A percentile compares a stretch with the other conserved stretches of the same genome.
Conservation (phyloP, 2,329 filamentous ascomycete genomes). For the Fusarium musae region DNA sequence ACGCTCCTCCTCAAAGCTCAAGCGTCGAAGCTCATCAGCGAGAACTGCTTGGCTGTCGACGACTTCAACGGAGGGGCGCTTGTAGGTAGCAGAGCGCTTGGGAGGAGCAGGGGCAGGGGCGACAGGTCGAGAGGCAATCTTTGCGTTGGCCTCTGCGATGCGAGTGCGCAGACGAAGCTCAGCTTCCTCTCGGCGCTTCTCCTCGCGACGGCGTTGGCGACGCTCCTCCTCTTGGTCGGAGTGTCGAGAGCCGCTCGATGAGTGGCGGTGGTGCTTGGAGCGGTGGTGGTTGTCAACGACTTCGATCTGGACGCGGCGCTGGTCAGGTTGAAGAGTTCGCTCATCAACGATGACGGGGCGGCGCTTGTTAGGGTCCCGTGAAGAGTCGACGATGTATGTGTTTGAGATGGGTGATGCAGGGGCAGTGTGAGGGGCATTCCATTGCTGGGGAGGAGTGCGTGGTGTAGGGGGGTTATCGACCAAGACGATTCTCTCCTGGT, state of each 20-base stretch:
- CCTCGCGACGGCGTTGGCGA: constrained; percentile 40
- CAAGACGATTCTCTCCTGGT: constrained; percentile 57
- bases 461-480: constrained; percentile 58
- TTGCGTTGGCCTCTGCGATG: constrained; percentile 56
- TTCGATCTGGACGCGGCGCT: constrained; percentile 52
- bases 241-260: constrained; percentile 51
- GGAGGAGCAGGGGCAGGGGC: constrained; percentile 45
- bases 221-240: constrained; percentile 47
- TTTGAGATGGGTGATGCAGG: constrained; percentile 52
- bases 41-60: constrained; percentile 48
- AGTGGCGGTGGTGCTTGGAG: constrained; percentile 50
- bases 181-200: constrained; percentile 44
- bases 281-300: constrained; percentile 48
- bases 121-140: constrained; percentile 53
- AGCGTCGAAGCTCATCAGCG: constrained; percentile 46
- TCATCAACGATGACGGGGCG: constrained; percentile 55
- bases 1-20: constrained; percentile 48
- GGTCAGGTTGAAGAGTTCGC: constrained; percentile 42
- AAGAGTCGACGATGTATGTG: constrained; percentile 43
- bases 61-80: constrained; percentile 40
- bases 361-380: constrained; percentile 40
- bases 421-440: constrained; percentile 53
- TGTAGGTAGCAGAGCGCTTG: constrained; percentile 39
- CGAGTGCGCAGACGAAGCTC: constrained; percentile 46
- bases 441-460: constrained; percentile 58